Conservation (phyloP, 1,284 basidiomycete genomes). For the Leccinum subrobustum region DNA sequence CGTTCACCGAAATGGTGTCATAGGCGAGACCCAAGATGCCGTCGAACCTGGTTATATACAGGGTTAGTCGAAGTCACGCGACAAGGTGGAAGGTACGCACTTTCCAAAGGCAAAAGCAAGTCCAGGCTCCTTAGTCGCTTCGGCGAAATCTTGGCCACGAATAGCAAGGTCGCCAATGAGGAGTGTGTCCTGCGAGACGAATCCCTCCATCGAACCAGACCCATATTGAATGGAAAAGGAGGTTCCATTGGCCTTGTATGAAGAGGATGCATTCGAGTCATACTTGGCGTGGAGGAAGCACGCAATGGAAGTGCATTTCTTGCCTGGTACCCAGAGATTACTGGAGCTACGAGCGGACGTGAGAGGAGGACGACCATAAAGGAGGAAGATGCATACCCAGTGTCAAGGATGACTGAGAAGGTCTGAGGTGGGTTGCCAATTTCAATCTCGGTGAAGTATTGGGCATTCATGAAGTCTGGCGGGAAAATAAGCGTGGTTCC, state of each 20-base stretch:
- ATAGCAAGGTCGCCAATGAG: conserved; percentile 85
- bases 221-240: conserved; percentile 95
- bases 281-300: conserved; percentile 98
- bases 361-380: not conserved
- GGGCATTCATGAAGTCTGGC: conserved; percentile 94
- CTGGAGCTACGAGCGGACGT: conserved; percentile 56
- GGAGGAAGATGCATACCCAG: conserved; percentile 49
- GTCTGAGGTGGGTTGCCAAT: conserved; percentile 81
- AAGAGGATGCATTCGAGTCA: conserved; percentile 78
- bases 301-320: conserved; percentile 90
- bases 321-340: conserved; percentile 93
- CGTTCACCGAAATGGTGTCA: conserved; percentile 95
- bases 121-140: conserved; percentile 96
- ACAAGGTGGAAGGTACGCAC: conserved; percentile 56
- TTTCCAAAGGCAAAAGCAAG: conserved; percentile 97
- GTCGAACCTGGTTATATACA: conserved; percentile 66
- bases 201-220: conserved; percentile 96
- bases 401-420: conserved; percentile 89
- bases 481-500: conserved; percentile 1
- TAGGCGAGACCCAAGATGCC: conserved; percentile 96
- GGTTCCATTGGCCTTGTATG: conserved; percentile 92
- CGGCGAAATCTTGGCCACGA: conserved; percentile 87
- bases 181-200: conserved; percentile 86
- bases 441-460: conserved; percentile 91
- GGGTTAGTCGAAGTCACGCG: not conserved